A percentile compares a stretch with the other conserved stretches of the same genome.
Evolutionary conservation across 2,329 filamentous ascomycete genomes (phyloP).

Genomic region (Acrocalymma vagum): DNA sequence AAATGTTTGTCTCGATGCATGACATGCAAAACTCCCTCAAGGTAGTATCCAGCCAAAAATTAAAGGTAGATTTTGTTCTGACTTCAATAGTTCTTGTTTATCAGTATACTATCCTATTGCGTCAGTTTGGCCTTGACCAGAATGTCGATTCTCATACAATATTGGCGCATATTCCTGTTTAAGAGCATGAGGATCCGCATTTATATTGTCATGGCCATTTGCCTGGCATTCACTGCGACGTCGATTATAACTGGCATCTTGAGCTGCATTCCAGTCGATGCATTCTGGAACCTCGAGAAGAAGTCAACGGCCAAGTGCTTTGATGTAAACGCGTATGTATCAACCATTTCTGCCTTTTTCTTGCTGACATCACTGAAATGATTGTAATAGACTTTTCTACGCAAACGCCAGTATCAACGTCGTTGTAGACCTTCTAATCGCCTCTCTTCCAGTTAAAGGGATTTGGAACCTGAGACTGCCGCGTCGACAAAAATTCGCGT

Average conservation of each 20-base stretch:
- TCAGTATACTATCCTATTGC: slow-evolving; percentile 35
- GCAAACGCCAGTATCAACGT: slow-evolving; percentile 33
- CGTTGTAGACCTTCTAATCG: slow-evolving; percentile 32
- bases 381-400: slow-evolving; percentile 28
- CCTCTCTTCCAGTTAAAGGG: slow-evolving; percentile 29
- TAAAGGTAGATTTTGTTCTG: no score
- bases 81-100: slow-evolving; percentile 34
- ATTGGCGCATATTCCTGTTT: slow-evolving; percentile 34
- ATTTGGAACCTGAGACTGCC: slow-evolving; percentile 35
- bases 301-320: slow-evolving; percentile 11
- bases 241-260: slow-evolving; percentile 23
- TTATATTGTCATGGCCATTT: slow-evolving; percentile 29
- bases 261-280: slow-evolving; percentile 30
- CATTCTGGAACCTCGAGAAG: no score
- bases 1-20: no score
- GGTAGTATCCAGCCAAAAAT: no score
- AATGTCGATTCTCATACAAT: slow-evolving; percentile 38
- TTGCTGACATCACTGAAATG: no score
- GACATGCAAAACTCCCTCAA: no score
- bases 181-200: slow-evolving; percentile 30
- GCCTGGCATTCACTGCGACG: slow-evolving; percentile 20
- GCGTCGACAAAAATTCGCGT: slow-evolving; percentile 26
- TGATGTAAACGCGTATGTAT: no score
- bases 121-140: slow-evolving; percentile 31
- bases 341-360: no score